A percentile compares a stretch with the other conserved stretches of the same genome.
Conservation (phyloP, 257 asterid species). For the Pogostemon cablin region DNA sequence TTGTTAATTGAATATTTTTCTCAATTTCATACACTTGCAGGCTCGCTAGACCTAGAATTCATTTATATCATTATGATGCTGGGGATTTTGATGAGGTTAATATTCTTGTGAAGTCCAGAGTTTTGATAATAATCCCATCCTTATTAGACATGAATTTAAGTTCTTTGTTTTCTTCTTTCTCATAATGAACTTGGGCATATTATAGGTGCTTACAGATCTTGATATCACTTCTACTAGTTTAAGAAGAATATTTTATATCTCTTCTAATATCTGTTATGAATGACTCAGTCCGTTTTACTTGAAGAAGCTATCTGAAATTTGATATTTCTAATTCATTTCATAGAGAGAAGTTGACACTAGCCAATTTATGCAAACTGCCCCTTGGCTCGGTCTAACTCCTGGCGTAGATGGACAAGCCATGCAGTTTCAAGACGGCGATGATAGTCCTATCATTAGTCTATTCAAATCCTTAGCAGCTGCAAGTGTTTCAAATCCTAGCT, state of each 20-base stretch:
- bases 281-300: neutral
- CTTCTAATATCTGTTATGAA: conserved; percentile 10
- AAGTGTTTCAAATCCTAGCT: conserved; percentile 59
- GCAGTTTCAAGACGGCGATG: conserved; percentile 75
- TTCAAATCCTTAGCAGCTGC: conserved; percentile 80
- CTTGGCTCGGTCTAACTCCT: conserved; percentile 95
- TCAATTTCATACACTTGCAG: neutral
- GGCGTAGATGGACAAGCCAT: conserved; percentile 87
- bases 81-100: neutral
- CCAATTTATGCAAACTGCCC: conserved; percentile 96
- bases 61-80: neutral
- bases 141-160: conserved; percentile 8
- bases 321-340: conserved; percentile 25
- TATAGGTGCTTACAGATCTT: neutral
- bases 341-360: conserved; percentile 98
- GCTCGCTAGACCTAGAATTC: neutral
- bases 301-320: neutral
- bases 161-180: neutral
- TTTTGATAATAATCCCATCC: neutral
- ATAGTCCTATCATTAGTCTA: conserved; percentile 82
- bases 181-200: neutral
- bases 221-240: conserved; percentile 1
- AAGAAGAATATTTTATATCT: neutral
- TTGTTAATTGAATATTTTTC: neutral
- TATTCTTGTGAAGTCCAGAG: neutral